Conservation (phyloP, 2,329 filamentous ascomycete genomes). For the Colletotrichum viniferum region DNA sequence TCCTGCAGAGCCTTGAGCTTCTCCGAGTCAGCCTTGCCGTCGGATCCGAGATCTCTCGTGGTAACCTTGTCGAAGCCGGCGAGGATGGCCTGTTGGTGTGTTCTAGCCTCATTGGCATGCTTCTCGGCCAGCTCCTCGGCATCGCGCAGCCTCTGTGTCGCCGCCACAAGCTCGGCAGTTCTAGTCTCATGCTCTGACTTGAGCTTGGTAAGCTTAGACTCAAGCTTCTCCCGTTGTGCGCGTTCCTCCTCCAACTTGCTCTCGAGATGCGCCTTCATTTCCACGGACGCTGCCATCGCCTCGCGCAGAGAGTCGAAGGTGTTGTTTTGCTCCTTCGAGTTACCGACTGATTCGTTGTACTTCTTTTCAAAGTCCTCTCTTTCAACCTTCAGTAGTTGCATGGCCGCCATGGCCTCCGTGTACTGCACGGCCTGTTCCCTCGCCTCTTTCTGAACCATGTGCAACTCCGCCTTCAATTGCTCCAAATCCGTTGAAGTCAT, state of each 20-base stretch:
- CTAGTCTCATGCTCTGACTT: slow-evolving; percentile 83
- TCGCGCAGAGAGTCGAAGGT: slow-evolving; percentile 77
- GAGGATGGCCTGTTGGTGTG: slow-evolving; percentile 83
- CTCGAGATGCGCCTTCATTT: slow-evolving; percentile 78
- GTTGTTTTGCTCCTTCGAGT: slow-evolving; percentile 70
- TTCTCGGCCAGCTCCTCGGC: slow-evolving; percentile 88
- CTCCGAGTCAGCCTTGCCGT: slow-evolving; percentile 60
- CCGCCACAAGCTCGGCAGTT: slow-evolving; percentile 76
- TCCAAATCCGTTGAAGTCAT: slow-evolving; percentile 86
- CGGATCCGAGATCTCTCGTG: slow-evolving; percentile 53
- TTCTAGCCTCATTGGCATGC: slow-evolving; percentile 84
- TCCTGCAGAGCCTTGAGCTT: slow-evolving; percentile 76
- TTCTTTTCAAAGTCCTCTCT: slow-evolving; percentile 77
- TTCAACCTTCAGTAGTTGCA: slow-evolving; percentile 82
- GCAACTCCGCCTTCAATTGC: slow-evolving; percentile 82
- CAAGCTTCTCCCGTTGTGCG: slow-evolving; percentile 72
- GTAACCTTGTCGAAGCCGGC: slow-evolving; percentile 79
- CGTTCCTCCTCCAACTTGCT: slow-evolving; percentile 85
- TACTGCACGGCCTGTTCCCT: slow-evolving; percentile 81
- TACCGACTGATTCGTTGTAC: slow-evolving; percentile 70
- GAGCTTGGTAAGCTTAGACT: slow-evolving; percentile 77
- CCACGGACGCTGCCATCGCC: slow-evolving; percentile 78
- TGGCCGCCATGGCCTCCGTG: slow-evolving; percentile 75
- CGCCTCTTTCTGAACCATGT: slow-evolving; percentile 76
- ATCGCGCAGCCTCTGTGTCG: slow-evolving; percentile 77